Base-by-base conservation (phyloP, 169 alveolate species). In the Amoebophrya sp. region DNA sequence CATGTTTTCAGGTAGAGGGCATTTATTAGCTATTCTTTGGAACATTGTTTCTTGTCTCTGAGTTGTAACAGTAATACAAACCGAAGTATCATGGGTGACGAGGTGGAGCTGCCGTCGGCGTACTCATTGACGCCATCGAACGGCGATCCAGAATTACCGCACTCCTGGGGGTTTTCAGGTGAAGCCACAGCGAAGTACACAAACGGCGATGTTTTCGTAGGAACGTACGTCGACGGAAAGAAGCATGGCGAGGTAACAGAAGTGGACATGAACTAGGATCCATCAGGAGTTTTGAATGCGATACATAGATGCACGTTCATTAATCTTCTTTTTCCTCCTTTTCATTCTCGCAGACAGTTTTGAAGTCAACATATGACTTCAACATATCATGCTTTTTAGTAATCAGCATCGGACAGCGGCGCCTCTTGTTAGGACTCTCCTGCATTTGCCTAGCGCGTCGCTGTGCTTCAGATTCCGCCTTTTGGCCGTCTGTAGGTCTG, bases 111-210 rank as follows among this genome's bases (percentile, higher is more conserved):
- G 3, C 83, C 83, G 2, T 6, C 36, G 2, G 83, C 83, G 33
- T 65, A 65, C 83, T 65, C 83, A 36, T 36, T 65, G 38, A 65
- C 12, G 2, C 83, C 83, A 18, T 1, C 83, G 36, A 26, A 26
- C 83, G 83, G 33, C 83, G 83, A 65, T 36, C 83, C 83, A 6
- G 83, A 65, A 65, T 36, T 65, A 1, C 36, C 83, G 83, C 83
- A 65, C 83, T 65, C 83, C 2, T 65, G 83, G 83, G 83, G 33
- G 26, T 65, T 65, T 18, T 26, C 83, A 29, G 83, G 83, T 36
- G 3, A 1, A 10, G 83, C 83, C 33, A 65, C 83, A 65, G 83
- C 83, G 2, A 65, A 65, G n/a, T 65, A 65, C 83, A 65, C 83
- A 6, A 65, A 65, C 33, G 83, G 83, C 83, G 83, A 65, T 36